Base-by-base conservation (phyloP, 2,329 filamentous ascomycete genomes). In the Reticulascus tulasneorum region DNA sequence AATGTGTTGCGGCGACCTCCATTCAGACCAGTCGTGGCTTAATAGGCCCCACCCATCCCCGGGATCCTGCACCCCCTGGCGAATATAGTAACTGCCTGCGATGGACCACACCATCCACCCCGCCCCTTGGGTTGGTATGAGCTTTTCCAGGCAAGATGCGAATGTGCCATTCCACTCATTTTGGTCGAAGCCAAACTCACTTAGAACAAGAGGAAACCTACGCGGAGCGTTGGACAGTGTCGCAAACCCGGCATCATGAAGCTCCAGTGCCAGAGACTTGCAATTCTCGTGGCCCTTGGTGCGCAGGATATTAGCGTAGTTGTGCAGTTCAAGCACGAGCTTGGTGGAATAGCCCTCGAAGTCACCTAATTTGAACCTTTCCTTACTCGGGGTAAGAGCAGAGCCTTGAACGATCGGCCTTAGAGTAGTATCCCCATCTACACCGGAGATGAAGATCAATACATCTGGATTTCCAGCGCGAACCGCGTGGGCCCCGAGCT, bases 251-350 rank as follows among this genome's bases (percentile, higher is more conserved):
- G 67, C 64, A 34, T 59, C 61, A 52, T 68, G 66, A 6, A 79
- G 56, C n/a, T 66, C 66, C 31, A 58, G 52, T 42, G 63, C 55
- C 10, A 79, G 62, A 8, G 56, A 58, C 8, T 52, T 50, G 52
- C 77, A 81, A 47, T 60, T 66, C 0, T 53, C 62, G 4, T 67
- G 66, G n/a, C 53, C 49, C n/a, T n/a, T n/a, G n/a, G n/a, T n/a
- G n/a, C n/a, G n/a, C n/a, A n/a, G 15, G 18, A 47, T 48, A 45
- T 66, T 75, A 41, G 75, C 62, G 53, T 81, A 81, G 57, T 77
- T 79, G 63, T 81, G 77, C 8, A 80, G 60, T 53, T 81, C 77
- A 3, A 79, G 63, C 7, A 77, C 75, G 0, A 79, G 60, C 57
- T 79, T 79, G 48, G 76, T 55, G 2, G 56, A 56, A 51, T 70